Evolutionary conservation across 768 basidiomycete genomes (phyloP), one percentile per base, ranked within the genome.

Genomic region (Podaxis pistillaris): DNA sequence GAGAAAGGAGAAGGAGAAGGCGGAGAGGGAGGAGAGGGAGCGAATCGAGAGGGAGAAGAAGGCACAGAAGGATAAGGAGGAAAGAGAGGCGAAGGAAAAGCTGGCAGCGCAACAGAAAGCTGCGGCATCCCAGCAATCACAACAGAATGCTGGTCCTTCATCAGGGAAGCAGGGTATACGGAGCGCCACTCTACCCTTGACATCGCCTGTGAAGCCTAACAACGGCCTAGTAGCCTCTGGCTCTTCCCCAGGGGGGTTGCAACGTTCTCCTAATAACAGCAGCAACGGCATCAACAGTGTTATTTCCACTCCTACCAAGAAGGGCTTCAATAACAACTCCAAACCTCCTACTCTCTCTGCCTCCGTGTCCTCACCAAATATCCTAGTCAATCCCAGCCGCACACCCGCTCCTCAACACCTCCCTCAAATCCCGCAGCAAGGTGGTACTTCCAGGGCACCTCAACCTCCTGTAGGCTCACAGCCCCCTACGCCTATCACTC

Each of bases 301-400:
- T 15, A 22, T 44, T 36, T 12, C 40, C 22, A 62, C 41, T 46
- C 70, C 80, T 51, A 73, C 78, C 47, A 91, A 90, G 82, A 91
- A 89, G 79, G 83, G 81, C 60, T 75, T 81, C 68, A 83, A 76
- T 69, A 89, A 44, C 53, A 89, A 44, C 53, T 4, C 49, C 30
- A 67, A 88, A 72, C 72, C 79, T 63, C 63, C 73, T 44, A 59
- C 70, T 33, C 64, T 71, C 57, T 64, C 72, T 54, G 63, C 67
- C 47, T 68, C 69, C 37, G 55, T 61, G 60, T 62, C 60, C 36
- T 60, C 66, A 46, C 53, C 66, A 13, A 60, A 60, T 69, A 40
- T 70, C 68, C 30, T 64, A 26, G 62, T 62, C 30, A 62, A 65
- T 19, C 63, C 64, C 51, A 67, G 69, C 46, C 69, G 71, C 60